Evolutionary conservation across 495 filamentous ascomycete genomes (phyloP).

Genomic region (Aspergillus ostianus): DNA sequence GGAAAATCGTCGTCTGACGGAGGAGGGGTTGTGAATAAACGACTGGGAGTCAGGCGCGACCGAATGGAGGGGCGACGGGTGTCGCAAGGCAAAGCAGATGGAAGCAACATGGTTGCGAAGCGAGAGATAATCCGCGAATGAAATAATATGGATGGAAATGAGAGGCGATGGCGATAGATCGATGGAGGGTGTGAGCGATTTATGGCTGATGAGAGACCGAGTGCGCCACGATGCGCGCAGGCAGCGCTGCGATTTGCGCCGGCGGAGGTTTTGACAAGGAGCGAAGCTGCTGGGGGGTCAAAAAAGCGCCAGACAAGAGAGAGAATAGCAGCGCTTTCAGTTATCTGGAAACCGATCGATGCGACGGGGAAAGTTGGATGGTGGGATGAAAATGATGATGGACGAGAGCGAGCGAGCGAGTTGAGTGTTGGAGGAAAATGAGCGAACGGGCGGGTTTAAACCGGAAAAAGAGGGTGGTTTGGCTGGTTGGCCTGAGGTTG

Average conservation of each 20-base stretch:
- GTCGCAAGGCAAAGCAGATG: constrained; percentile 70
- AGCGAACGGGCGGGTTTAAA: constrained; percentile 1
- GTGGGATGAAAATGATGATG: constrained; percentile 22
- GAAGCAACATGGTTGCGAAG: constrained; percentile 60
- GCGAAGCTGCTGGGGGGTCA: constrained; percentile 16
- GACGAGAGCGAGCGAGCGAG: constrained; percentile 17
- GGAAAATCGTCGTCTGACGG: constrained; percentile 52
- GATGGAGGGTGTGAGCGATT: constrained; percentile 9
- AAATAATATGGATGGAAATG: constrained; percentile 2
- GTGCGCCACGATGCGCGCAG: constrained; percentile 27
- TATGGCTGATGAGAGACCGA: constrained; percentile 21
- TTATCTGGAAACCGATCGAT: constrained; percentile 28
- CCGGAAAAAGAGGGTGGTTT: background rate
- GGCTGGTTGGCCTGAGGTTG: background rate
- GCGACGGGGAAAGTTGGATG: constrained; percentile 22
- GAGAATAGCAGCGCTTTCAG: constrained; percentile 29
- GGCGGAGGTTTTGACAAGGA: constrained; percentile 31
- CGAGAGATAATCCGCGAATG: background rate
- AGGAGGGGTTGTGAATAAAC: constrained; percentile 62
- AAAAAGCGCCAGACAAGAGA: constrained; percentile 22
- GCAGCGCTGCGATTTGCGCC: constrained; percentile 34
- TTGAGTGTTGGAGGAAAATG: constrained; percentile 10
- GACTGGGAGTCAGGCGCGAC: constrained; percentile 53
- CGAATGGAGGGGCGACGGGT: constrained; percentile 47
- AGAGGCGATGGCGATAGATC: constrained; percentile 7